Evolutionary conservation across 768 basidiomycete genomes (phyloP).

Genomic region (Suillus spraguei): DNA sequence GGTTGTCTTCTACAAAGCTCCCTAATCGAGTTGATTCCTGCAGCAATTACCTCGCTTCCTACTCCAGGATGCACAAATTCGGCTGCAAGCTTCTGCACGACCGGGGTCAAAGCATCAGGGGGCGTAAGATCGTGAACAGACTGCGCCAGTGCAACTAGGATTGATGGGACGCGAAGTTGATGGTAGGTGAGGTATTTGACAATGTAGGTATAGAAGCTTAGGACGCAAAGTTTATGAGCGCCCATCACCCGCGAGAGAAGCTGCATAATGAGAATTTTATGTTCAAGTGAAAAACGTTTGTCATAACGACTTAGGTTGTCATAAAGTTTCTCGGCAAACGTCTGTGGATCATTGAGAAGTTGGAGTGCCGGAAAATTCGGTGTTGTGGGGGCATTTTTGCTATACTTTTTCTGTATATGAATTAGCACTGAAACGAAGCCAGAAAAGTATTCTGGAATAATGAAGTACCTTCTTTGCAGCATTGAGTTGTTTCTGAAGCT

Average conservation of each 20-base stretch:
- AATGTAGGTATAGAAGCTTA: slow-evolving; percentile 95
- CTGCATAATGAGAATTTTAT: slow-evolving; percentile 97
- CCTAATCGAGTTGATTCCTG: slow-evolving; percentile 93
- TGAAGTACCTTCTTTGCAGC: slow-evolving; percentile 67
- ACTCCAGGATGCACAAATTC: slow-evolving; percentile 99
- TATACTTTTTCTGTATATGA: slow-evolving; percentile 38
- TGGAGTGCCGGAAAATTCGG: slow-evolving; percentile 93
- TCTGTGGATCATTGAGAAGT: slow-evolving; percentile 92
- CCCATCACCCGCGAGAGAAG: slow-evolving; percentile 94
- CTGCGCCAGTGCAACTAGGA: slow-evolving; percentile 92
- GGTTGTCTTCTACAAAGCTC: slow-evolving; percentile 95
- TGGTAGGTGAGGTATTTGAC: slow-evolving; percentile 91
- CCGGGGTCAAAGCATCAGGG: slow-evolving; percentile 88
- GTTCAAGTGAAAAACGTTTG: slow-evolving; percentile 94
- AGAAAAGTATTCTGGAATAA: not conserved
- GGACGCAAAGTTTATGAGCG: slow-evolving; percentile 87
- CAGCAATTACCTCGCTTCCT: slow-evolving; percentile 91
- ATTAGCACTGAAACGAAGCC: slow-evolving; percentile 34
- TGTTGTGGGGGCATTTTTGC: slow-evolving; percentile 27
- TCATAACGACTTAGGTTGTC: slow-evolving; percentile 83
- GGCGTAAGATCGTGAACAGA: slow-evolving; percentile 95
- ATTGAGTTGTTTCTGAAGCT: slow-evolving; percentile 73
- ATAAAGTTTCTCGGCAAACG: slow-evolving; percentile 92
- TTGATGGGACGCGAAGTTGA: slow-evolving; percentile 90
- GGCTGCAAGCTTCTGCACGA: slow-evolving; percentile 87